Conservation (phyloP, 2,329 filamentous ascomycete genomes). For the Aspergillus udagawae region DNA sequence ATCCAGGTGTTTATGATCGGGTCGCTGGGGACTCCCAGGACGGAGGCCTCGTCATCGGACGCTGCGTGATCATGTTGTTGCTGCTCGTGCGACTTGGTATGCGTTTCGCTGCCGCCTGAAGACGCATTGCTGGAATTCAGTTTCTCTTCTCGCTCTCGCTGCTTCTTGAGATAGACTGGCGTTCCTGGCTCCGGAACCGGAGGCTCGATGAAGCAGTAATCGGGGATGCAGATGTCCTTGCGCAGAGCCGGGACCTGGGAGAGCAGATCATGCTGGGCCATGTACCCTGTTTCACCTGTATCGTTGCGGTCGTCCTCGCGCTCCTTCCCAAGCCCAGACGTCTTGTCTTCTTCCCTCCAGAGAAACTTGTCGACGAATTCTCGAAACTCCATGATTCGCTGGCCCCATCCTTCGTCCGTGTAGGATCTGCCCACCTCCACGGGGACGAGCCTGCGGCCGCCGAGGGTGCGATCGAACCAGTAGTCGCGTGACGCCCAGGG, state of each 20-base stretch:
- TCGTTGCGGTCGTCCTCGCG: slow-evolving; percentile 8
- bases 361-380: slow-evolving; percentile 67
- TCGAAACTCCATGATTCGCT: slow-evolving; percentile 71
- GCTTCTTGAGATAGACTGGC: slow-evolving; percentile 41
- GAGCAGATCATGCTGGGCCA: slow-evolving; percentile 89
- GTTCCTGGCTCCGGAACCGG: slow-evolving; percentile 52
- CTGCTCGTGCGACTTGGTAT: neutral
- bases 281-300: slow-evolving; percentile 60
- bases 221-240: slow-evolving; percentile 72
- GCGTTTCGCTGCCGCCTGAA: slow-evolving; percentile 20
- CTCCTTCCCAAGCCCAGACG: neutral
- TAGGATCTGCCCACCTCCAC: slow-evolving; percentile 85
- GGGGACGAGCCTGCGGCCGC: slow-evolving; percentile 74
- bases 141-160: slow-evolving; percentile 19
- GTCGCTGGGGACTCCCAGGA: slow-evolving; percentile 29
- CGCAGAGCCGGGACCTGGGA: slow-evolving; percentile 72
- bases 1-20: slow-evolving; percentile 89
- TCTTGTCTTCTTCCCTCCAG: slow-evolving; percentile 18
- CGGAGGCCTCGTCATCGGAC: slow-evolving; percentile 5
- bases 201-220: slow-evolving; percentile 74
- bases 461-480: slow-evolving; percentile 68
- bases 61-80: slow-evolving; percentile 3
- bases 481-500: slow-evolving; percentile 74
- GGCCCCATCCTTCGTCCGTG: slow-evolving; percentile 78
- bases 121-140: slow-evolving; percentile 29